phyloP scores from a whole-genome alignment of 768 basidiomycete genomes.

The Mycena chlorophos region DNA sequence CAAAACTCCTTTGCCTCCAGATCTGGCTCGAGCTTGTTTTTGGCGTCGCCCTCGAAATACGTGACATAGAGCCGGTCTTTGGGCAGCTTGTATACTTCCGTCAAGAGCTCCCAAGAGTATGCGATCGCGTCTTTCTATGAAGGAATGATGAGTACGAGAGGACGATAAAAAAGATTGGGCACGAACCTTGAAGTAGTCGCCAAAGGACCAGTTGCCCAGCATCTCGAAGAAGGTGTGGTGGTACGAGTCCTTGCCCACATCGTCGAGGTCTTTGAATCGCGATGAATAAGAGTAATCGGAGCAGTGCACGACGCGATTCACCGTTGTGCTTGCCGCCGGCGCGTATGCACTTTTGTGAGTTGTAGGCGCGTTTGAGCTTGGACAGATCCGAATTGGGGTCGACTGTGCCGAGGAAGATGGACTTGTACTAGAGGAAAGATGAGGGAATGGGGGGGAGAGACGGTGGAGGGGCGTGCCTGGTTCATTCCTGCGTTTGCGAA shows the following conservation, averaged over 20 bases:
- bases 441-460: background rate
- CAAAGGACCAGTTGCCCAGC: conserved; percentile 99
- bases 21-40: conserved; percentile 83
- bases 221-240: conserved; percentile 99
- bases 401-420: conserved; percentile 96
- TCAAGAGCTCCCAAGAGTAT: conserved; percentile 95
- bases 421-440: conserved; percentile 71
- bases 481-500: conserved; percentile 99
- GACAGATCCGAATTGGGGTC: conserved; percentile 92
- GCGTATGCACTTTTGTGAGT: conserved; percentile 97
- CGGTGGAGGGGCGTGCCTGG: conserved; percentile 50
- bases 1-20: conserved; percentile 84
- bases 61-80: conserved; percentile 94
- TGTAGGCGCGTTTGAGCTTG: conserved; percentile 90
- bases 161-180: background rate
- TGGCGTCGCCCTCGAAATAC: conserved; percentile 94
- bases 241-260: conserved; percentile 98
- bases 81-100: conserved; percentile 82
- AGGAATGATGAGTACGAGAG: conserved; percentile 3
- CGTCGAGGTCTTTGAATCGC: conserved; percentile 77
- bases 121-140: conserved; percentile 85
- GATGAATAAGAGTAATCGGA: background rate
- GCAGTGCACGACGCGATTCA: conserved; percentile 27
- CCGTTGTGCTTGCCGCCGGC: conserved; percentile 99
- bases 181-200: conserved; percentile 96